phyloP scores from a whole-genome alignment of 441 rosid species.

The Gossypium davidsonii region DNA sequence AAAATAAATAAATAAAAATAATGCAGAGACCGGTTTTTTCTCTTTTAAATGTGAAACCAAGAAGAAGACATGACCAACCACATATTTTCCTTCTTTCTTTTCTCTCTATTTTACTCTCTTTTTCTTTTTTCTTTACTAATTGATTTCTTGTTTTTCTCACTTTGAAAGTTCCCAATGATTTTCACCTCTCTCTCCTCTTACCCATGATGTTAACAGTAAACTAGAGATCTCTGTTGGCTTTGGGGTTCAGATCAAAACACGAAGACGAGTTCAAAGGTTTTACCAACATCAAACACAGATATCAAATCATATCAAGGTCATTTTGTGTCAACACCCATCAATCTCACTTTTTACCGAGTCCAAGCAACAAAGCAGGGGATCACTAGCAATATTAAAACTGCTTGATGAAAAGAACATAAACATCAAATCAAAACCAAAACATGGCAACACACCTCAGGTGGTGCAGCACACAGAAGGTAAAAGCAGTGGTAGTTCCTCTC shows the following conservation, averaged over 20 bases:
- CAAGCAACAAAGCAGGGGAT: neutral
- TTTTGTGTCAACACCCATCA: neutral
- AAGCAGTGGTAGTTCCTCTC: conserved; percentile 99
- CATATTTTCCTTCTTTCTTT: neutral
- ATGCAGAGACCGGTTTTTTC: neutral
- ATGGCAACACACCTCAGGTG: conserved; percentile 69
- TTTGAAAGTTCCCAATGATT: neutral
- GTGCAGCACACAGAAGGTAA: conserved; percentile 96
- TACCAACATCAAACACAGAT: neutral
- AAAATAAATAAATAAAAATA: neutral
- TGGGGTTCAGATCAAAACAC: neutral
- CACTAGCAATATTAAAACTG: conserved; percentile 5
- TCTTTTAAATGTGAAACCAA: neutral
- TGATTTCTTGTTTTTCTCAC: neutral
- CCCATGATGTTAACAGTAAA: neutral
- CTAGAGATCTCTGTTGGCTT: neutral
- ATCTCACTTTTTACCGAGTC: neutral
- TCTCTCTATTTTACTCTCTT: neutral
- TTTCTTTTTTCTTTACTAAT: neutral
- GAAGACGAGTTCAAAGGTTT: neutral
- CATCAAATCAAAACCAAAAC: conserved; percentile 9
- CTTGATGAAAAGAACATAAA: neutral
- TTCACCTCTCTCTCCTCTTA: conserved; percentile 2
- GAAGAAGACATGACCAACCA: neutral
- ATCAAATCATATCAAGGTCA: neutral